Evolutionary conservation across 345 rosid genomes (phyloP).

Genomic region (Triadica sebifera): DNA sequence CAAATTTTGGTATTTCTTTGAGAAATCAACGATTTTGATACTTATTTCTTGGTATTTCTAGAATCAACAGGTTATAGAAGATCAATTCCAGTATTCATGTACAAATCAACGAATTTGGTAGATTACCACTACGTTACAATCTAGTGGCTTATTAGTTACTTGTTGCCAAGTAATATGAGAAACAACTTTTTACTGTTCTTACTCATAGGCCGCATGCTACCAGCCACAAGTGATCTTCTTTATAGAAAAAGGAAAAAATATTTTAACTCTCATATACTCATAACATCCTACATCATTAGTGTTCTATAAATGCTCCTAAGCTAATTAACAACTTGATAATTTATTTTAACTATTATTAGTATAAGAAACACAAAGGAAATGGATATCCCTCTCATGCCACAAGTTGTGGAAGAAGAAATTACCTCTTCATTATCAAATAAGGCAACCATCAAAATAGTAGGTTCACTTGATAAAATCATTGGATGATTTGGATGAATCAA

Average conservation of each 20-base stretch:
- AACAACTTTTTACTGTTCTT: background rate
- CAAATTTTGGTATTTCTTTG: too few relatives aligned
- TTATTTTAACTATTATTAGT: background rate
- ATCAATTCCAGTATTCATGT: too few relatives aligned
- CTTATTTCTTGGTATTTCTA: too few relatives aligned
- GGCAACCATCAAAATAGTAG: constrained; percentile 76
- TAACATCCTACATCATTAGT: background rate
- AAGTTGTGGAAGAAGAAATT: constrained; percentile 20
- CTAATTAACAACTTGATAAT: background rate
- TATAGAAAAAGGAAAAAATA: background rate
- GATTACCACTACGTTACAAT: too few relatives aligned
- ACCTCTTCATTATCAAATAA: constrained; percentile 98
- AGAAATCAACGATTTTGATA: too few relatives aligned
- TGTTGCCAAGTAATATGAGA: background rate
- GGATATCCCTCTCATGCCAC: background rate
- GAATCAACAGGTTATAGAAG: too few relatives aligned
- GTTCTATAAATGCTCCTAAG: background rate
- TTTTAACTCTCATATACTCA: background rate
- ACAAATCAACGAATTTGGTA: too few relatives aligned
- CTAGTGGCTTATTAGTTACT: background rate
- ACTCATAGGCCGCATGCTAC: background rate
- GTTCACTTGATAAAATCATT: constrained; percentile 55
- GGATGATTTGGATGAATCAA: constrained; percentile 65
- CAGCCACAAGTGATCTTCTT: background rate
- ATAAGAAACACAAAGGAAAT: constrained; percentile 11